Base-by-base conservation (phyloP, 2,329 filamentous ascomycete species). In the Diatrype stigma region DNA sequence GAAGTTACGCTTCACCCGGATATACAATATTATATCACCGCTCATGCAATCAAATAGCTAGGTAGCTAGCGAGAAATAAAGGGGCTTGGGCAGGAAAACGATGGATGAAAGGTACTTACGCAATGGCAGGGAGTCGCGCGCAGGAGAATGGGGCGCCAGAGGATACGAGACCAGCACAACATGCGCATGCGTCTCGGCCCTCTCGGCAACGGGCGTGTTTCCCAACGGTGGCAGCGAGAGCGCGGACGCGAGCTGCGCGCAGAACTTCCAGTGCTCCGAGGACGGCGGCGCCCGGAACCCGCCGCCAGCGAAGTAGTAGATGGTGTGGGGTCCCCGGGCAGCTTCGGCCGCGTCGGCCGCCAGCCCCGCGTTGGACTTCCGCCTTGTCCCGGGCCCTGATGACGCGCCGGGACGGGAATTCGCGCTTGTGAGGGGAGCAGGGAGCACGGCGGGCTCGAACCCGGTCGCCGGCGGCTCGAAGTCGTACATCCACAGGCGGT, bases 261-360 rank as follows among this genome's bases (percentile, higher is more conserved):
- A 69, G 6, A 82, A 63, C 6, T 69, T 69, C 79, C 79, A 84
- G 54, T 84, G 81, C 45, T 79, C 69, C 0, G 63, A 56, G 3
- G 70, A 72, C 0, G 81, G 74, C 0, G 76, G 76, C 55, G 68
- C 68, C 52, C 78, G 77, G 75, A 80, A 84, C 3, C 77, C 78
- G 6, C 80, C 80, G 1, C 80, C 81, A 0, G 71, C 70, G 54
- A 81, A 81, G 52, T 82, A 84, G 53, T 79, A 75, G 22, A 84
- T 61, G 2, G 16, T 56, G 48, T 3, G 46, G 4, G 10, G 26
- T 30, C 26, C 26, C 10, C 26, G 5, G 10, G 26, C 6, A 10
- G 26, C 10, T 6, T 30, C 26, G 26, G 26, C 26, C 26, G 6
- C 26, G 26, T 10, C 26, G n/a, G 10, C 26, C 26, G 26, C 5